phyloP scores from a whole-genome alignment of 2,329 filamentous ascomycete species.

The Magnaporthiopsis rhizophila region DNA sequence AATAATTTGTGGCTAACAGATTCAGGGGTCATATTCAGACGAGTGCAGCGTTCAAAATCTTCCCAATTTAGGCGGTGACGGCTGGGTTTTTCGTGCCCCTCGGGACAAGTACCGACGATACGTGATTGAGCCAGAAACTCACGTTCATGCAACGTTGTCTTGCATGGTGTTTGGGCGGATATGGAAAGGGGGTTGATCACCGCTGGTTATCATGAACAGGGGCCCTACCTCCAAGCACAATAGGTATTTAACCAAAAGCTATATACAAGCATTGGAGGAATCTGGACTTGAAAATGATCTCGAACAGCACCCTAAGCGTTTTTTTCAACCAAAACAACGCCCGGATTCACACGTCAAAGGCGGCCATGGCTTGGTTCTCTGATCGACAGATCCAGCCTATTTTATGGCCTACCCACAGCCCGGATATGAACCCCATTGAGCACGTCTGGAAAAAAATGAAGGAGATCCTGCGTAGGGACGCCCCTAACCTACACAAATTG shows the following conservation, averaged over 20 bases:
- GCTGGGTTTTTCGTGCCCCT: no score
- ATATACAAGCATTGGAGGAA: background rate
- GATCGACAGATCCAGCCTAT: background rate
- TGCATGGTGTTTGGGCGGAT: background rate
- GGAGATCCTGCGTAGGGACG: constrained; percentile 4
- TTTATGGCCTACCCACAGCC: constrained; percentile 2
- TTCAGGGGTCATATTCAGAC: no score
- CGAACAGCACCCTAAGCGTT: background rate
- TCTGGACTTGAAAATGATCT: background rate
- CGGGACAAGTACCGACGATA: no score
- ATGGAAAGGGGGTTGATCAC: background rate
- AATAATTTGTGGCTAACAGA: no score
- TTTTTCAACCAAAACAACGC: no score
- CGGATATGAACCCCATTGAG: constrained; percentile 7
- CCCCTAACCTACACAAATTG: background rate
- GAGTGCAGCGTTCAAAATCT: no score
- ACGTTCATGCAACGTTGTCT: no score
- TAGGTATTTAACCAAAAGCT: background rate
- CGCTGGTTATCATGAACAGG: background rate
- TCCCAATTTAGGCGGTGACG: no score
- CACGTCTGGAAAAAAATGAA: constrained; percentile 6
- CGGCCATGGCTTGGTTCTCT: background rate
- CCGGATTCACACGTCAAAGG: no score
- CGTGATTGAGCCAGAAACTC: no score
- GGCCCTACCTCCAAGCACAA: background rate